Base-by-base conservation (phyloP, 305 asterid genomes). In the Andrographis paniculata region DNA sequence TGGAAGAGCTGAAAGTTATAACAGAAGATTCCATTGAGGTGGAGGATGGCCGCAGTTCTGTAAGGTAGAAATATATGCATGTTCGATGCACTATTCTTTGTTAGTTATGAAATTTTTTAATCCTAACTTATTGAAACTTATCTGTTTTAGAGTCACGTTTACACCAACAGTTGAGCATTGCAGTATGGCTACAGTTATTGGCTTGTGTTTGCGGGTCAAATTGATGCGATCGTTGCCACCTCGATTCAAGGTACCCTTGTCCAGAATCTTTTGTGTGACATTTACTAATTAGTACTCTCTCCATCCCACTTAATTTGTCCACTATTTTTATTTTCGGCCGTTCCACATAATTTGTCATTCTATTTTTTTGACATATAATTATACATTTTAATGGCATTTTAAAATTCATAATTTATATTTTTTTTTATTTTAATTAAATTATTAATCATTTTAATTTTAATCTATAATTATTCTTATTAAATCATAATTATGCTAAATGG, bases 91-190 rank as follows among this genome's bases (percentile, higher is more conserved):
- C 46, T 42, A 1, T 24, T 20, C 15, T 23, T 51, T 38, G 38
- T 49, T 57, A 9, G 22, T 22, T 48, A 2, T 37, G 11, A 17
- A 44, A 20, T 38, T 20, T 28, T 35, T 53, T 54, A 1, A 46
- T 20, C 20, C 42, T 24, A 33, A 48, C 35, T 40, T 61, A 42
- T 20, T 49, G 40, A 40, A 36, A 27, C 22, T 47, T 20, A 38
- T 68, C 22, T 60, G 42, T 46, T 59, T 63, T 74, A 89, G 96
- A 82, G 79, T 89, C 54, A 82, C 98, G 43, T 89, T 89, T 64
- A 89, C 92, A 40, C 98, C 98, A 10, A 89, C 98, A 0, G 98
- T 89, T 23, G 94, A 89, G 64, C 94, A 89, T 68, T 89, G 98
- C 68, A 86, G 94, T 69, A 69, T 86, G 96, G 95, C 86, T 3